phyloP scores from a whole-genome alignment of 2,329 filamentous ascomycete species.

The Apiospora pterosperma region DNA sequence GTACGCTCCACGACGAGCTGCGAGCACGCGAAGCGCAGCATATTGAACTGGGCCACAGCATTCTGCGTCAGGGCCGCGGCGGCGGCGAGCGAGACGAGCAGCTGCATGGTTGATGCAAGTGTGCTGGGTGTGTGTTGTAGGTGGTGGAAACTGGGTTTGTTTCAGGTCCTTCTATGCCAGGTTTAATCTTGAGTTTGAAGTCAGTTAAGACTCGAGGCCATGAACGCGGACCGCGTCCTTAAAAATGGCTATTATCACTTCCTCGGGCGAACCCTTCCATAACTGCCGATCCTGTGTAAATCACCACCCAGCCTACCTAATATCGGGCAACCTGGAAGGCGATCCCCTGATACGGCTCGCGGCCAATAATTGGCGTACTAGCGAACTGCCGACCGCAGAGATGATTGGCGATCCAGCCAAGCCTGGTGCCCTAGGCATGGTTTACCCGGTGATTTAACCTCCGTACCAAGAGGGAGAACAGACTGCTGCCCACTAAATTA shows the following conservation, averaged over 20 bases:
- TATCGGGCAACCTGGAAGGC: neutral
- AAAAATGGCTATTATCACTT: neutral
- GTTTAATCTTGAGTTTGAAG: neutral
- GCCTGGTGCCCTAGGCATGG: neutral
- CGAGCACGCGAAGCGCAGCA: slow-evolving; percentile 45
- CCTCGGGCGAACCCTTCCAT: neutral
- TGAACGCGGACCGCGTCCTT: neutral
- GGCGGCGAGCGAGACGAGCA: slow-evolving; percentile 19
- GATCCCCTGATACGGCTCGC: neutral
- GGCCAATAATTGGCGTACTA: neutral
- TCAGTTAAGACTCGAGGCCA: neutral
- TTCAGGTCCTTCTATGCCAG: neutral
- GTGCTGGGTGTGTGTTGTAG: neutral
- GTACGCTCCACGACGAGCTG: slow-evolving; percentile 44
- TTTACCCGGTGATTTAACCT: slow-evolving; percentile 2
- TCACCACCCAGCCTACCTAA: neutral
- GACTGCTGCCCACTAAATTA: neutral
- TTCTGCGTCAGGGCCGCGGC: slow-evolving; percentile 28
- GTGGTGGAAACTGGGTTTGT: neutral
- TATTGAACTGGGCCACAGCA: slow-evolving; percentile 31
- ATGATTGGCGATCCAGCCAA: neutral
- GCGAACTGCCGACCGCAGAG: neutral
- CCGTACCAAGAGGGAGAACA: neutral
- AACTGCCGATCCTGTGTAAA: neutral
- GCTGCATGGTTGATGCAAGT: neutral